These are phyloP conservation scores for Ensete glaucum DNA, from an alignment of 176 grass and related monocot species.

Conservation along the genomic window DNA sequence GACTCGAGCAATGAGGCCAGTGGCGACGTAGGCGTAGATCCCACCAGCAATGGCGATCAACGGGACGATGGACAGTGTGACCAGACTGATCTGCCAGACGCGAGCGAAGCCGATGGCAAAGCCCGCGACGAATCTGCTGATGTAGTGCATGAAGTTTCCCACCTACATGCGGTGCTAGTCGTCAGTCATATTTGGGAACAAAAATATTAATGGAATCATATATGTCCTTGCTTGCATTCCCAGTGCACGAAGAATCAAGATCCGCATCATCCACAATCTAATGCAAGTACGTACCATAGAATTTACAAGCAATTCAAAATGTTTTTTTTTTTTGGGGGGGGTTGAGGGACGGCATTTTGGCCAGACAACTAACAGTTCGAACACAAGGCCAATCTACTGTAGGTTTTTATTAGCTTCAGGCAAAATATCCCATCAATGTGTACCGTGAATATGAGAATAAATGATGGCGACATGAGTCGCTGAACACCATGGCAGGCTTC, in stretches of 20 bases:
- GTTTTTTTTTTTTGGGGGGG: too few species aligned
- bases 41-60: slow-evolving; percentile 86
- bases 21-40: slow-evolving; percentile 75
- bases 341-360: too few species aligned
- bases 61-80: slow-evolving; percentile 88
- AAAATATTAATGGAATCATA: neutral
- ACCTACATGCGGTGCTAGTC: slow-evolving; percentile 35
- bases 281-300: too few species aligned
- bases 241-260: too few species aligned
- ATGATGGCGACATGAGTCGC: neutral
- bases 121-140: slow-evolving; percentile 80
- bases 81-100: slow-evolving; percentile 95
- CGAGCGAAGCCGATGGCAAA: slow-evolving; percentile 83
- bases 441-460: neutral
- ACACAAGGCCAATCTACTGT: too few species aligned
- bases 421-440: too few species aligned
- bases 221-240: too few species aligned
- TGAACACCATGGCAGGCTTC: neutral
- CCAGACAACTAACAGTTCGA: too few species aligned
- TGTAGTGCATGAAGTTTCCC: slow-evolving; percentile 99
- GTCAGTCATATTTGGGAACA: neutral
- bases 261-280: too few species aligned
- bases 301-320: too few species aligned
- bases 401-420: too few species aligned
- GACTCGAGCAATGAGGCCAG: slow-evolving; percentile 79